Base-by-base conservation (phyloP, 768 basidiomycete genomes). In the Lyophyllum decastes region DNA sequence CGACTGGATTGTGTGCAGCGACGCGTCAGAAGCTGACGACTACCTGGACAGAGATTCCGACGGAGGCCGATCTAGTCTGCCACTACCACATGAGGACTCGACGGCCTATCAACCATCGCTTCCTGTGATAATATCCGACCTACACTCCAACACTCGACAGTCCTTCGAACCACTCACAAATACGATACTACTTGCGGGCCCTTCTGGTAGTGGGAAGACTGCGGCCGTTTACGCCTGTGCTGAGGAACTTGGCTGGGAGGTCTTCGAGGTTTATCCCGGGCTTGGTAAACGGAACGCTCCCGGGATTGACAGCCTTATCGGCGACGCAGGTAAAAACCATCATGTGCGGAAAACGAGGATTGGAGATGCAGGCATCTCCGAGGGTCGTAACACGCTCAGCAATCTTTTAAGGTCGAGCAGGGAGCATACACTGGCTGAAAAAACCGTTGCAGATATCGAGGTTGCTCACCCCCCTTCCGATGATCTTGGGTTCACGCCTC, bases 211-310 rank as follows among this genome's bases (percentile, higher is more conserved):
- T 52, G 97, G 97, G 30, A 99, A 99, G 76, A 95, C 94, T 5
- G 88, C 93, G 1, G 83, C 93, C 21, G 89, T 97, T 2, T 95
- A 97, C 72, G 95, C 96, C 0, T 95, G 94, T 67, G 94, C 95
- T 4, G 85, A 87, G 53, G 96, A 99, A 73, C 79, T 99, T 33
- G 93, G 88, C 14, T 99, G 93, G 92, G 92, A 95, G 49, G 86
- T 98, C 12, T 97, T 98, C 66, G 97, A 99, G 70, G 94, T 98
- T 12, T 90, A 95, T 73, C 92, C 97, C 24, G 97, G 97, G 2
- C 87, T 95, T 51, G 95, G 95, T n/a, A 90, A 84, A 66, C 84
- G 97, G 34, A 90, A 85, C 58, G 92, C 90, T 6, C 78, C 85
- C 24, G 91, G 85, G 64, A 75, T 99, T 62, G 86, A 89, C 55